A percentile compares a stretch with the other conserved stretches of the same genome.
These are phyloP conservation scores for Trypanosoma avium DNA, from an alignment of 208 protist genomes.

Conservation along the genomic window DNA sequence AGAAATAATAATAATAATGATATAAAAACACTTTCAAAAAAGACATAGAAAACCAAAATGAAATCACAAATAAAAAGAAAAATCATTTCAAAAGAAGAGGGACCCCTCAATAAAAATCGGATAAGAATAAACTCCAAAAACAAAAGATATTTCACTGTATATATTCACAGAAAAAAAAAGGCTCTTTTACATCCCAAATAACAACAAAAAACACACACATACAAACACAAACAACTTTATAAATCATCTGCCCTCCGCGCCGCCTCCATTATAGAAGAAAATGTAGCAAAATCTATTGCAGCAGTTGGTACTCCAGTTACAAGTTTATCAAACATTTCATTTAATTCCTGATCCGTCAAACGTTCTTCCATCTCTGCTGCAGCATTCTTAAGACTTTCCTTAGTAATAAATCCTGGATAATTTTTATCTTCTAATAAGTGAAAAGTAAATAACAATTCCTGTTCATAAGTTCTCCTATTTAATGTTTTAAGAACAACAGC, in stretches of 20 bases:
- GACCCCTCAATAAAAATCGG: too few species aligned
- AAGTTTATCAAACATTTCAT: conserved; percentile 84
- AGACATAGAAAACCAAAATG: not conserved
- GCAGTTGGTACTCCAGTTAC: conserved; percentile 73
- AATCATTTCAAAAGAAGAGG: too few species aligned
- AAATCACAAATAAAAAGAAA: conserved; percentile 2
- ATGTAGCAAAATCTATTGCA: conserved; percentile 76
- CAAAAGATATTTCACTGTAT: too few species aligned
- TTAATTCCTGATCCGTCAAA: conserved; percentile 73
- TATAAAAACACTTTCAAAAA: not conserved
- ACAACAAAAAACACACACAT: conserved; percentile 6
- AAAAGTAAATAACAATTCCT: conserved; percentile 75
- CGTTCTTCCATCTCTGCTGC: conserved; percentile 64
- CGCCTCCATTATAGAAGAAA: conserved; percentile 52
- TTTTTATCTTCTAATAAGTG: conserved; percentile 73
- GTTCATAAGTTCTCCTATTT: conserved; percentile 62
- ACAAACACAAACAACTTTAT: not conserved
- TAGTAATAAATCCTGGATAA: conserved; percentile 81
- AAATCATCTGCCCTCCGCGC: conserved; percentile 47
- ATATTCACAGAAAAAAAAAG: not conserved
- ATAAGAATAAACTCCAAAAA: too few species aligned
- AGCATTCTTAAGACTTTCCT: conserved; percentile 60
- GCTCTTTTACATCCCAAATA: not conserved
- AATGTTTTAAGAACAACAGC: conserved; percentile 64
- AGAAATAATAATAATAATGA: too few species aligned